Evolutionary conservation across 768 basidiomycete species (phyloP).

Genomic region (Ramaria sp.): DNA sequence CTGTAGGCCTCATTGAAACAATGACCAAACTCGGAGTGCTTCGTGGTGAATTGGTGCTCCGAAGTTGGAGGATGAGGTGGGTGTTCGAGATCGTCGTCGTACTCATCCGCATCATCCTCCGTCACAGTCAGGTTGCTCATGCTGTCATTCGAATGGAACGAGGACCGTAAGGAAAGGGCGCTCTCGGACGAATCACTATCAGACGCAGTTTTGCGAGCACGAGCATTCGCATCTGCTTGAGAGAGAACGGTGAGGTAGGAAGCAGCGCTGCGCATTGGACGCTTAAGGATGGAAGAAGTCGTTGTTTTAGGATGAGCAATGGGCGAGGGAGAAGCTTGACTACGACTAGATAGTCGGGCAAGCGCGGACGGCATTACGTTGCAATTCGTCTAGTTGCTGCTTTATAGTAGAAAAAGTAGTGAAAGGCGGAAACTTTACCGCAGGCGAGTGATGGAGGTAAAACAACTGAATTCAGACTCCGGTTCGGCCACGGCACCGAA

Average conservation of each 20-base stretch:
- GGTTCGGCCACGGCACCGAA: too few species aligned
- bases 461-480: too few species aligned
- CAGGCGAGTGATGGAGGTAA: too few species aligned
- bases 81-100: constrained; percentile 27
- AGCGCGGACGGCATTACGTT: neutral
- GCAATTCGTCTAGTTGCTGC: too few species aligned
- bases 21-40: constrained; percentile 90
- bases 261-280: constrained; percentile 29
- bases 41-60: constrained; percentile 63
- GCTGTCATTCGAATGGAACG: constrained; percentile 13
- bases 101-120: constrained; percentile 1
- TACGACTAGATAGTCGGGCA: neutral
- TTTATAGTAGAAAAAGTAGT: too few species aligned
- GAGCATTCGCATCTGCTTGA: constrained; percentile 57
- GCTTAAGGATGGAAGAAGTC: constrained; percentile 2
- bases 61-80: constrained; percentile 68
- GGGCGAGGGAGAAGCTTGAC: constrained; percentile 19
- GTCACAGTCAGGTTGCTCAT: neutral
- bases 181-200: constrained; percentile 10
- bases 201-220: constrained; percentile 25
- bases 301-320: constrained; percentile 20
- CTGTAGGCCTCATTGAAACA: constrained; percentile 69
- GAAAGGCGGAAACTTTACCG: too few species aligned
- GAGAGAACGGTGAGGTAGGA: constrained; percentile 53
- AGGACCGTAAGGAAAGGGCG: constrained; percentile 4